Evolutionary conservation across 345 rosid species (phyloP).

Genomic region (rapeseed (Brassica napus)): Da-Ae NC_063448.1:52544001-52544500

Average conservation of each 20-base stretch:
- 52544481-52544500: constrained; percentile 81
- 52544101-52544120: constrained; percentile 81
- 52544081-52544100: constrained; percentile 87
- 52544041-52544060: constrained; percentile 84
- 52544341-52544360: no score
- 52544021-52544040: constrained; percentile 85
- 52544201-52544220: no score
- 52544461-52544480: constrained; percentile 98
- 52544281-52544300: no score
- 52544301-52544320: no score
- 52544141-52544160: constrained; percentile 99
- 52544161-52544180: constrained; percentile 10
- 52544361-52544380: background rate
- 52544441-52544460: constrained; percentile 82
- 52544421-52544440: no score
- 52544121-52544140: constrained; percentile 97
- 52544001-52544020: constrained; percentile 71
- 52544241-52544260: no score
- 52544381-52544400: background rate
- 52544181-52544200: no score
- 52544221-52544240: no score
- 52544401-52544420: no score
- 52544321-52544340: no score
- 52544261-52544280: no score
- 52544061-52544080: constrained; percentile 80